A percentile compares a stretch with the other conserved stretches of the same genome.
Evolutionary conservation across 2,329 filamentous ascomycete genomes (phyloP).

Genomic region (Fusarium longipes): DNA sequence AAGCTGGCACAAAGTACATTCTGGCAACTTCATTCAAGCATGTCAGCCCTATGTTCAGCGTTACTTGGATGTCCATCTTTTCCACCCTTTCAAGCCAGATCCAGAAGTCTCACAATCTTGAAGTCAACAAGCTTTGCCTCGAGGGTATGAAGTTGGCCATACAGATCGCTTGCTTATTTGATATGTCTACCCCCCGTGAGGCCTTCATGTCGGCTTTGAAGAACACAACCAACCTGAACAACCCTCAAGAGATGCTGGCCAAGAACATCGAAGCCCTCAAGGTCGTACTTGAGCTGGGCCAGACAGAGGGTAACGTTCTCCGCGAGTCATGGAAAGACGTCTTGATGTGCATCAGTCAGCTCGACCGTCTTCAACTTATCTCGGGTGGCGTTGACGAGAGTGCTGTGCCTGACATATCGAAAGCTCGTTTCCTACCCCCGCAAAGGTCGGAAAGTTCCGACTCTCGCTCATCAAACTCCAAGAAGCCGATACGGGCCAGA

Average conservation of each 20-base stretch:
- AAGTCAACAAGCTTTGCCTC: constrained; percentile 91
- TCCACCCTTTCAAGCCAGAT: constrained; percentile 93
- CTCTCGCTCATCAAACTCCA: constrained; percentile 74
- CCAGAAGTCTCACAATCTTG: constrained; percentile 91
- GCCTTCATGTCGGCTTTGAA: constrained; percentile 94
- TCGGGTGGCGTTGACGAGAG: constrained; percentile 95
- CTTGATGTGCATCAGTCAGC: constrained; percentile 92
- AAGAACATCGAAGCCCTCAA: constrained; percentile 98
- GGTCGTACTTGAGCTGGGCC: constrained; percentile 88
- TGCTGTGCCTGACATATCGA: constrained; percentile 89
- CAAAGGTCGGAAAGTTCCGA: constrained; percentile 65
- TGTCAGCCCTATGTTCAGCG: constrained; percentile 97
- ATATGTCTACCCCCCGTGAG: constrained; percentile 90
- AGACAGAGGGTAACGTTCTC: constrained; percentile 90
- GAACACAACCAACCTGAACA: constrained; percentile 95
- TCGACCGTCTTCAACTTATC: constrained; percentile 94
- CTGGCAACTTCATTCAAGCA: constrained; percentile 94
- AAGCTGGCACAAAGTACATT: constrained; percentile 80
- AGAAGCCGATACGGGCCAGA: constrained; percentile 59
- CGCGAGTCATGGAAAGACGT: constrained; percentile 96
- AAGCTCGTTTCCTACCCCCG: constrained; percentile 76
- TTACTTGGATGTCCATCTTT: constrained; percentile 99
- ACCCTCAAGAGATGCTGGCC: constrained; percentile 91
- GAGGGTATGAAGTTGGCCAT: constrained; percentile 96
- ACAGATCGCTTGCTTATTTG: constrained; percentile 91